Base-by-base conservation (phyloP, 2,329 filamentous ascomycete species). In the Dactylella cylindrospora region DNA sequence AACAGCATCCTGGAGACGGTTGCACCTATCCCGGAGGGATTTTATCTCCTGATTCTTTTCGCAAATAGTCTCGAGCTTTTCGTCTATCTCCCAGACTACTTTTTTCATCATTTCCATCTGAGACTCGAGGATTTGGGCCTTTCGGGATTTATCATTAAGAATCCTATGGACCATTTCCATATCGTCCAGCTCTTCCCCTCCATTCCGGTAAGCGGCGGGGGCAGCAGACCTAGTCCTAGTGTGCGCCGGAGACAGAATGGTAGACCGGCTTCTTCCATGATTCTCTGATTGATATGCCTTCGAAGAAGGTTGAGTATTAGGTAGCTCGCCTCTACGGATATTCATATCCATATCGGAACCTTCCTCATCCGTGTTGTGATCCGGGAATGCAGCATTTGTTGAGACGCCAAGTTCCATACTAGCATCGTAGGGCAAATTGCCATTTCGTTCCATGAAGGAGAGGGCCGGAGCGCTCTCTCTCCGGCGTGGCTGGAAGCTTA, bases 131-230 rank as follows among this genome's bases (percentile, higher is more conserved):
- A 41, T 19, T 26, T 49, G 36, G 19, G 44, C 57, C 1, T 44
- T 29, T 13, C 43, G 36, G n/a, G 54, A 49, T 15, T 50, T 62
- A 20, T 36, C 57, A 9, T 31, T 31, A 8, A 62, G 38, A 9
- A 62, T 54, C 12, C 23, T 39, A 6, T 54, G 49, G 9, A 62
- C 55, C 12, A 62, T 33, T 9, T 54, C 57, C 6, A 53, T 43
- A 10, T 62, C 57, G 17, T 54, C 50, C 33, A 26, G 26, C n/a
- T 31, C 29, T 26, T 20, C 43, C 9, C 29, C 25, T 3, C 36
- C 31, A 7, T 13, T 28, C 9, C 57, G 36, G 20, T 41, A 39
- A 31, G 29, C 12, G 3, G 28, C 2, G 12, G 36, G 15, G 12
- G 28, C 52, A 15, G 38, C n/a, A 12, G 17, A 5, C 17, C 9